Conservation (phyloP, 352 stramenopile species). For the Pythium oligandrum region DNA sequence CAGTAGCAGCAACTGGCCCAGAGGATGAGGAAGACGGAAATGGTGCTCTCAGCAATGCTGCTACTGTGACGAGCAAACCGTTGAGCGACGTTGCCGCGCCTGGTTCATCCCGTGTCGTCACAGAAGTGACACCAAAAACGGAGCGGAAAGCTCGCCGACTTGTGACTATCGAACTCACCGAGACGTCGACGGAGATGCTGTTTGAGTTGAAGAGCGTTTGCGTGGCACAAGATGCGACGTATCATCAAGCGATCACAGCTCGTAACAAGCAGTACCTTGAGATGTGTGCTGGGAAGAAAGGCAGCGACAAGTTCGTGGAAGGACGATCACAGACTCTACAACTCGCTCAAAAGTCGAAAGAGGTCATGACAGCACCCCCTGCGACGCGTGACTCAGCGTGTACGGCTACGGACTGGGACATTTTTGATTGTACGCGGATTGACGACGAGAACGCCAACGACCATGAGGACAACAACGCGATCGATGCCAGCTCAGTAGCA, state of each 20-base stretch:
- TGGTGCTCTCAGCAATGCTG: too few species aligned
- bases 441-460: conserved; percentile 33
- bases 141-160: conserved; percentile 19
- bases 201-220: conserved; percentile 67
- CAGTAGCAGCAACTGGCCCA: too few species aligned
- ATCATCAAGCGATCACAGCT: conserved; percentile 29
- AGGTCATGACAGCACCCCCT: conserved; percentile 76
- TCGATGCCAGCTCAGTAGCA: conserved; percentile 3
- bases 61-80: too few species aligned
- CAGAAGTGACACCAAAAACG: not conserved
- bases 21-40: too few species aligned
- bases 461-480: conserved; percentile 21
- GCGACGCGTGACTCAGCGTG: conserved; percentile 69
- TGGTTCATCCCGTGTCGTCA: not conserved
- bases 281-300: conserved; percentile 66
- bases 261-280: conserved; percentile 70
- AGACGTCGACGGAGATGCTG: conserved; percentile 62
- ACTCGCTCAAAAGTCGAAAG: conserved; percentile 73
- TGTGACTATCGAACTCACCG: conserved; percentile 42
- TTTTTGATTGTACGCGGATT: conserved; percentile 66
- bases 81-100: too few species aligned
- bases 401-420: conserved; percentile 82
- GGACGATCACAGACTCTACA: conserved; percentile 65
- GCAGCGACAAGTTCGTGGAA: conserved; percentile 72
- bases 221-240: conserved; percentile 47